phyloP scores from a whole-genome alignment of 192 early-diverging fungal genomes.

The Piromyces sp. region DNA sequence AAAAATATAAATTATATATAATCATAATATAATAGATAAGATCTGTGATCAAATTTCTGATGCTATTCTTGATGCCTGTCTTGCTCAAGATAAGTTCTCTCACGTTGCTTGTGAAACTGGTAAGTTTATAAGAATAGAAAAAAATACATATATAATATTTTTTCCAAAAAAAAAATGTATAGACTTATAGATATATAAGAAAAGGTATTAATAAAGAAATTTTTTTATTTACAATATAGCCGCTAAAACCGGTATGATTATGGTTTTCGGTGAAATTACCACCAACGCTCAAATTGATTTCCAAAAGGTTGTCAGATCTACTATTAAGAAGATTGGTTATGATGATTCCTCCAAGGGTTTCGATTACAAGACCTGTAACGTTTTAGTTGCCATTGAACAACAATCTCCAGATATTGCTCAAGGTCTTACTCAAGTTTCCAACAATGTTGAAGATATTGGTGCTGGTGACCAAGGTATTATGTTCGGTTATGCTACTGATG shows the following conservation, averaged over 20 bases:
- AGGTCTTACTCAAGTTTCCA: constrained; percentile 83
- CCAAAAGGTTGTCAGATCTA: constrained; percentile 98
- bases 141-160: background rate
- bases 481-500: constrained; percentile 89
- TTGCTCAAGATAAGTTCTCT: constrained; percentile 85
- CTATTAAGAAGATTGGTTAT: constrained; percentile 97
- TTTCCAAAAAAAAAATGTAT: background rate
- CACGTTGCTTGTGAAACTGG: constrained; percentile 96
- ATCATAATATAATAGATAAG: constrained; percentile 1
- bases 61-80: constrained; percentile 16
- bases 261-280: constrained; percentile 99
- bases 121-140: background rate
- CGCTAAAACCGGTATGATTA: constrained; percentile 99
- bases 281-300: constrained; percentile 96
- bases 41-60: constrained; percentile 5
- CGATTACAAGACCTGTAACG: constrained; percentile 99
- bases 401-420: constrained; percentile 99
- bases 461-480: constrained; percentile 92
- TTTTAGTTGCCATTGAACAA: constrained; percentile 98
- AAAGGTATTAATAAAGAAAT: background rate
- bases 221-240: constrained; percentile 24
- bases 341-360: constrained; percentile 96
- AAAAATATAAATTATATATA: no score
- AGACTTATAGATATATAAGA: background rate
- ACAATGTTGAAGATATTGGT: constrained; percentile 88